phyloP scores from a whole-genome alignment of 805 yeast species.

The Ogataea ganodermae region DNA sequence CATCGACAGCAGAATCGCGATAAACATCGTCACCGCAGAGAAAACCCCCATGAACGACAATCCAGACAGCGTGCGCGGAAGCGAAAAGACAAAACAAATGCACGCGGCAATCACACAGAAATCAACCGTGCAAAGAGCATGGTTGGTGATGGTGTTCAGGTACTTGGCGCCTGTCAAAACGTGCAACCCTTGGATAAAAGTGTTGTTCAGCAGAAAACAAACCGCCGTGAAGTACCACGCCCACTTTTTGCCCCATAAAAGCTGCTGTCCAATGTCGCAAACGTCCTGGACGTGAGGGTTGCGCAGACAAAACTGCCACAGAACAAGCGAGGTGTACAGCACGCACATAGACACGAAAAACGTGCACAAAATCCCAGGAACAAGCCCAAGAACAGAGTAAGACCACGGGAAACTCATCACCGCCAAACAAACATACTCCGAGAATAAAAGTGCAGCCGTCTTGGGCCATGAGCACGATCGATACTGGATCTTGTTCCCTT shows the following conservation, averaged over 20 bases:
- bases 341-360: constrained; percentile 51
- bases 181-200: constrained; percentile 59
- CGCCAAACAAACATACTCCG: constrained; percentile 63
- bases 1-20: constrained; percentile 54
- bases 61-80: constrained; percentile 58
- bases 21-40: constrained; percentile 58
- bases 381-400: constrained; percentile 57
- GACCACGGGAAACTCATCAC: constrained; percentile 71
- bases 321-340: constrained; percentile 55
- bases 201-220: constrained; percentile 56
- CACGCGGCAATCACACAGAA: constrained; percentile 51
- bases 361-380: constrained; percentile 59
- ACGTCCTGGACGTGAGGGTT: constrained; percentile 54
- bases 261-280: constrained; percentile 60
- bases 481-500: constrained; percentile 41
- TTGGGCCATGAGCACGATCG: constrained; percentile 58
- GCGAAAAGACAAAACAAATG: constrained; percentile 51
- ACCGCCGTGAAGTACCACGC: constrained; percentile 61
- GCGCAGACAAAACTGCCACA: constrained; percentile 55
- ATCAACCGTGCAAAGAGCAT: constrained; percentile 53
- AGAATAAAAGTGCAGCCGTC: constrained; percentile 59
- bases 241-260: constrained; percentile 51
- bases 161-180: constrained; percentile 62
- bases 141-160: constrained; percentile 51
- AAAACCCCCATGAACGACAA: constrained; percentile 54